These are phyloP conservation scores for Didymella segeticola DNA, from an alignment of 2,329 filamentous ascomycete genomes.

Conservation along the genomic window DNA sequence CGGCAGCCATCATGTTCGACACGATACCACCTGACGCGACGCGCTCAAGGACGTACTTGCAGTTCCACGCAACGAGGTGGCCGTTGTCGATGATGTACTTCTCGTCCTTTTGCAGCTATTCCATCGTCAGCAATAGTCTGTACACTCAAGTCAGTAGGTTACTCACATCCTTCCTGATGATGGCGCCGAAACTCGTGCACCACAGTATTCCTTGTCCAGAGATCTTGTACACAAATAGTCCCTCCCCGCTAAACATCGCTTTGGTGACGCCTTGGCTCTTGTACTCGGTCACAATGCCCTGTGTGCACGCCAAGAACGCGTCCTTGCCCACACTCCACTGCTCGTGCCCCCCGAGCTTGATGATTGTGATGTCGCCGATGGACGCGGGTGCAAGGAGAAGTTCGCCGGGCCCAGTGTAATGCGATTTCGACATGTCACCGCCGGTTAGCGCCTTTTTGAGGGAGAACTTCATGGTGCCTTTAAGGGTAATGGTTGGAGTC, in stretches of 20 bases:
- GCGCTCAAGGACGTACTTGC: slow-evolving; percentile 88
- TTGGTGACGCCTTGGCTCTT: slow-evolving; percentile 87
- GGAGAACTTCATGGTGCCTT: slow-evolving; percentile 82
- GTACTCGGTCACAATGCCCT: slow-evolving; percentile 86
- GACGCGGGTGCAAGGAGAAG: slow-evolving; percentile 80
- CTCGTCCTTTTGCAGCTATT: slow-evolving; percentile 68
- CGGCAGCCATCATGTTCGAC: slow-evolving; percentile 80
- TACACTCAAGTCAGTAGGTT: no score
- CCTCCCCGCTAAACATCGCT: slow-evolving; percentile 92
- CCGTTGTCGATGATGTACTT: slow-evolving; percentile 93
- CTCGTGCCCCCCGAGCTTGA: slow-evolving; percentile 74
- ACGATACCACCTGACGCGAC: slow-evolving; percentile 90
- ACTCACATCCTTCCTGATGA: slow-evolving; percentile 90
- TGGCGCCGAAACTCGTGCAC: slow-evolving; percentile 92
- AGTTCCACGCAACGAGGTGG: slow-evolving; percentile 96
- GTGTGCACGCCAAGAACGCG: slow-evolving; percentile 82
- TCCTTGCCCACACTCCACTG: slow-evolving; percentile 88
- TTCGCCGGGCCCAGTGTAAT: slow-evolving; percentile 89
- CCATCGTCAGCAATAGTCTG: not conserved
- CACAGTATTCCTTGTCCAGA: slow-evolving; percentile 81
- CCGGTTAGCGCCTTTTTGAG: slow-evolving; percentile 90
- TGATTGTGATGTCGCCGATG: slow-evolving; percentile 83
- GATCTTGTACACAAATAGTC: slow-evolving; percentile 88
- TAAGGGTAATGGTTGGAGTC: slow-evolving; percentile 85
- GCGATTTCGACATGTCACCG: slow-evolving; percentile 78